Evolutionary conservation across 306 rosid genomes (phyloP).

Genomic region (Vicia villosa): DNA sequence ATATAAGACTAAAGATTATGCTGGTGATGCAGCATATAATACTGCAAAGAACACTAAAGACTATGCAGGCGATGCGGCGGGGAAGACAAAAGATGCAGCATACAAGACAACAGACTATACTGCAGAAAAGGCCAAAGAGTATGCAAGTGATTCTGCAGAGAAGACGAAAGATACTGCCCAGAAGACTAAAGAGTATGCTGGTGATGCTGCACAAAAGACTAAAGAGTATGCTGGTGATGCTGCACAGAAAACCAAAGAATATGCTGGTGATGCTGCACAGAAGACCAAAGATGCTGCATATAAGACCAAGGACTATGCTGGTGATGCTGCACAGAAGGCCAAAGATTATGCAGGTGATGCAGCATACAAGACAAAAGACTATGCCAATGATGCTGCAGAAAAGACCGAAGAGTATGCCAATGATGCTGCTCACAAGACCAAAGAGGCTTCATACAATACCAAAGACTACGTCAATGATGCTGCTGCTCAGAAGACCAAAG

Average conservation of each 20-base stretch:
- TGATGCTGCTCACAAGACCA: not conserved
- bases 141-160: not conserved
- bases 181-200: not conserved
- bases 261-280: constrained; percentile 6
- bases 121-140: constrained; percentile 6
- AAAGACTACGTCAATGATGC: not conserved
- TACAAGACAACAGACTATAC: constrained; percentile 1
- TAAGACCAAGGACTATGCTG: not conserved
- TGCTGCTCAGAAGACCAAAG: constrained; percentile 1
- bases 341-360: constrained; percentile 20
- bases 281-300: constrained; percentile 13
- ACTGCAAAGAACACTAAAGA: constrained; percentile 15
- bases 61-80: not conserved
- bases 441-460: not conserved
- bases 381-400: not conserved
- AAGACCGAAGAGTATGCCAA: not conserved
- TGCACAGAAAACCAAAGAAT: not conserved
- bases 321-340: not conserved
- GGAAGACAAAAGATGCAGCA: not conserved
- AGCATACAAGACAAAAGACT: not conserved
- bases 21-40: not conserved
- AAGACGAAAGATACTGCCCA: not conserved
- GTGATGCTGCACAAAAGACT: constrained; percentile 19
- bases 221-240: constrained; percentile 9
- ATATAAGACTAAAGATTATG: constrained; percentile 28